These are phyloP conservation scores for Brasenia schreberi DNA, from an alignment of 164 flowering plant genomes.

Conservation along the genomic window DNA sequence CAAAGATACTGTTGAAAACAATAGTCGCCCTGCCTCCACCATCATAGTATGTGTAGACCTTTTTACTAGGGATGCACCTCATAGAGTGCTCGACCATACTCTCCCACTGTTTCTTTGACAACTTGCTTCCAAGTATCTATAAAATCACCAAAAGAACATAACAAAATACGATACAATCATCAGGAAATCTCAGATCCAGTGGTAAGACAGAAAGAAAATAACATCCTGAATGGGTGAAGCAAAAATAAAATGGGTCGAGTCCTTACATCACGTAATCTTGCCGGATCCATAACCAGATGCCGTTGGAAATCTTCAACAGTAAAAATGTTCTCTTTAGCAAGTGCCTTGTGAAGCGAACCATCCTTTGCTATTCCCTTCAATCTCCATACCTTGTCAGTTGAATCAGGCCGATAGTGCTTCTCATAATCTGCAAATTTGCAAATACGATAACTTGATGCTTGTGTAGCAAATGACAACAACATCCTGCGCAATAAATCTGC, in stretches of 20 bases:
- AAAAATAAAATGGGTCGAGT: not conserved
- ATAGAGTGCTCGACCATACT: slow-evolving; percentile 54
- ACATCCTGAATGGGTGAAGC: not conserved
- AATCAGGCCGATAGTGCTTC: slow-evolving; percentile 56
- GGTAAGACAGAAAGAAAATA: not conserved
- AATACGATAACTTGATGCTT: not conserved
- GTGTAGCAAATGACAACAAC: too few species aligned
- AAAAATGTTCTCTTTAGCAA: slow-evolving; percentile 23
- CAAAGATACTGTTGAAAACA: slow-evolving; percentile 45
- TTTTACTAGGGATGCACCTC: slow-evolving; percentile 42
- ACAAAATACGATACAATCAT: not conserved
- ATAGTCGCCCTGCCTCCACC: slow-evolving; percentile 21
- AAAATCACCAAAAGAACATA: not conserved
- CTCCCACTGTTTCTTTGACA: slow-evolving; percentile 62
- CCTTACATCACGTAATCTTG: slow-evolving; percentile 37
- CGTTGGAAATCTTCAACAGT: slow-evolving; percentile 58
- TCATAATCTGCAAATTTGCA: slow-evolving; percentile 34
- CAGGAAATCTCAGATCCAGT: not conserved
- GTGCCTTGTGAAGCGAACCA: slow-evolving; percentile 46
- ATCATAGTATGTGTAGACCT: slow-evolving; percentile 39
- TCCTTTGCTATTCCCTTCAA: slow-evolving; percentile 54
- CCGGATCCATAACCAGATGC: slow-evolving; percentile 36
- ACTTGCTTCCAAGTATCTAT: slow-evolving; percentile 48
- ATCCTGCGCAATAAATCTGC: too few species aligned
- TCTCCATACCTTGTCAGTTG: slow-evolving; percentile 60